Evolutionary conservation across 768 basidiomycete genomes (phyloP), one percentile per base, ranked within the genome.

Genomic region (Serendipita sp.): DNA sequence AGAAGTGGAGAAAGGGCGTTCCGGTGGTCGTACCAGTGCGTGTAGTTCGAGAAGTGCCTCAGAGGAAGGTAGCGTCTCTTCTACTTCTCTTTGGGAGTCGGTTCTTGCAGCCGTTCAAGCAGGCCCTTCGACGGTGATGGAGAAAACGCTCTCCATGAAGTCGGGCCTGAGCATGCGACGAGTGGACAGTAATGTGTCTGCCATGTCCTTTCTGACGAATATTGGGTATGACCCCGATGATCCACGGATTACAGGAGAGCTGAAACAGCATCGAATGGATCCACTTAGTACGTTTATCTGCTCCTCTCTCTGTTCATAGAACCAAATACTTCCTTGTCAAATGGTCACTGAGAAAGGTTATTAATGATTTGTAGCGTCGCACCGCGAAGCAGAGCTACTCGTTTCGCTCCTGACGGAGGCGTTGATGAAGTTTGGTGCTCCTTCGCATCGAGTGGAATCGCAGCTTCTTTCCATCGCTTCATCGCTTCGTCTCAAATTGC

Each of bases 381-480:
- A 51, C 11, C 11, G 28, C 13, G 48, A 51, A 14, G 48, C 16
- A 11, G 48, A 94, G 66, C 81, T 83, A 62, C 96, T 95, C 73
- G 73, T 96, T 33, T 79, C 92, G 70, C 90, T 83, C 70, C 80
- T 96, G 28, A 89, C 91, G 14, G 81, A 85, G 64, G 84, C 89
- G 14, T 77, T 96, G 42, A 93, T 97, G 88, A 84, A 83, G 13
- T 93, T 89, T 69, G 91, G 92, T 3, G 90, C 92, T 17, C 91
- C 92, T 0, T 91, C 90, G 24, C 94, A 97, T 74, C 83, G 94
- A 34, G 88, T 97, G 64, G 92, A 95, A 73, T 86, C 90, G 1
- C 93, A 96, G 70, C 82, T 97, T 42, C 78, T 86, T 30, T 86
- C 92, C 9, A 90, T 89, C 7, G 89, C 93, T 0, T 80, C 84